Evolutionary conservation across 2,329 filamentous ascomycete species (phyloP).

Genomic region (Hirsutella thompsonii): DNA sequence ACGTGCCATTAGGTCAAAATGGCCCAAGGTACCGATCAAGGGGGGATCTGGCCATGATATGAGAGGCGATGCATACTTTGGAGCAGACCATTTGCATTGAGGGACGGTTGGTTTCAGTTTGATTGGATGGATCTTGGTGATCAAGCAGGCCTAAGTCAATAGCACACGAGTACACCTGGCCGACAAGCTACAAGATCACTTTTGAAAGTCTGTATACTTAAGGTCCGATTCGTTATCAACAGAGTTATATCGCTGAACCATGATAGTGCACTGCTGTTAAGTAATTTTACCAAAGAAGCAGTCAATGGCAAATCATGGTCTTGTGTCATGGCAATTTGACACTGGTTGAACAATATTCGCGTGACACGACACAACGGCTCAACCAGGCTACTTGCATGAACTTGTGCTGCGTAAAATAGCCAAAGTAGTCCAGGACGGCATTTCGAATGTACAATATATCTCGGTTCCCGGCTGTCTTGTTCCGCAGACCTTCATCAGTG

Average conservation of each 20-base stretch:
- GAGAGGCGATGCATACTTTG: neutral
- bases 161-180: conserved; percentile 1
- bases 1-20: neutral
- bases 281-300: too few relatives aligned
- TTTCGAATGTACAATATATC: too few relatives aligned
- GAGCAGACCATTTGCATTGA: neutral
- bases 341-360: too few relatives aligned
- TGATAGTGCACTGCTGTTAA: too few relatives aligned
- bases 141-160: neutral
- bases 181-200: conserved; percentile 1
- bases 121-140: conserved; percentile 3
- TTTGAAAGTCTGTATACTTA: conserved; percentile 2
- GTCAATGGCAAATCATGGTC: too few relatives aligned
- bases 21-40: neutral
- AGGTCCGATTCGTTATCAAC: neutral
- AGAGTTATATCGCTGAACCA: neutral
- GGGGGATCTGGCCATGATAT: neutral
- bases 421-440: too few relatives aligned
- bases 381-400: too few relatives aligned
- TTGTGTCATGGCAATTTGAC: too few relatives aligned
- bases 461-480: too few relatives aligned
- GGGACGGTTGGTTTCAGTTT: conserved; percentile 2
- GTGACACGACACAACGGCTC: too few relatives aligned
- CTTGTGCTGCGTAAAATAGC: too few relatives aligned
- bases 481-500: too few relatives aligned